Evolutionary conservation across 1,139 yeast species (phyloP).

Genomic region (Diutina sp.): DNA sequence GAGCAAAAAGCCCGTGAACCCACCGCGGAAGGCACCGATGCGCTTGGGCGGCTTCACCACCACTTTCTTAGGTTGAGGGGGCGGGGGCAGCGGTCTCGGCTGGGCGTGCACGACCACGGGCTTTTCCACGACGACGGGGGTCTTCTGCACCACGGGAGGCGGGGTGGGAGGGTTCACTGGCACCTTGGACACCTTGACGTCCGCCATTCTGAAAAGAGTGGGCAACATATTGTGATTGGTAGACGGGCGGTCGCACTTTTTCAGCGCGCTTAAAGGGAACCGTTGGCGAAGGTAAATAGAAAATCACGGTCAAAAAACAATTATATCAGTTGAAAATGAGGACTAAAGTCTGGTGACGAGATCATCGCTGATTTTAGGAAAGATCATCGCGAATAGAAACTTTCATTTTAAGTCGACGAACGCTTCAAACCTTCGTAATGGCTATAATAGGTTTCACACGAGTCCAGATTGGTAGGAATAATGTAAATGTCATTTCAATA

Average conservation of each 20-base stretch:
- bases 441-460: too few species aligned
- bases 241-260: not conserved
- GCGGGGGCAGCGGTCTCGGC: not conserved
- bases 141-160: not conserved
- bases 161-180: not conserved
- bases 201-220: not conserved
- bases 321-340: too few species aligned
- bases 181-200: not conserved
- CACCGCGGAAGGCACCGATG: slow-evolving; percentile 56
- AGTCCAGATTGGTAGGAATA: too few species aligned
- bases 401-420: too few species aligned
- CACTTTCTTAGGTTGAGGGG: not conserved
- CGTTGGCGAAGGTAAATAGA: not conserved
- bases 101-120: not conserved
- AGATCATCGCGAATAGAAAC: too few species aligned
- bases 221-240: not conserved
- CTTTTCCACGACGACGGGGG: not conserved
- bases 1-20: slow-evolving; percentile 60
- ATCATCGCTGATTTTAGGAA: too few species aligned
- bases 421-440: too few species aligned
- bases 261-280: not conserved
- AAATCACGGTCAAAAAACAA: too few species aligned
- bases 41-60: slow-evolving; percentile 15
- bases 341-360: too few species aligned
- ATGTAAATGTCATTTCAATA: too few species aligned